phyloP scores from a whole-genome alignment of 2,329 filamentous ascomycete species.

The Alternaria ventricosa region DNA sequence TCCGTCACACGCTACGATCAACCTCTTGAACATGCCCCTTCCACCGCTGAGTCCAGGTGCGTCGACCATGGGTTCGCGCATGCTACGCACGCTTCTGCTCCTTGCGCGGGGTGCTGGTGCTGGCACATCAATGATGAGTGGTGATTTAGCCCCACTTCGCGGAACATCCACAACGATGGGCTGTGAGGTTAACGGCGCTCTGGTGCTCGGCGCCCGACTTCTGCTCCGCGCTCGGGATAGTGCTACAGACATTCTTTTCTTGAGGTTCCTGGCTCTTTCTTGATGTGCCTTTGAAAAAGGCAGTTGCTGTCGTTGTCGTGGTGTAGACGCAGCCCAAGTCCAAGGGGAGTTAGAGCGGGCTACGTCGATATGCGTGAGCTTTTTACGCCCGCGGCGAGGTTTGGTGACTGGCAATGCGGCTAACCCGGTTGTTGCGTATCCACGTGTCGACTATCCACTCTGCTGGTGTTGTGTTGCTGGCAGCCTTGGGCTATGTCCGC shows the following conservation, averaged over 20 bases:
- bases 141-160: conserved; percentile 33
- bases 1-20: conserved; percentile 51
- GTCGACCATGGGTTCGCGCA: conserved; percentile 28
- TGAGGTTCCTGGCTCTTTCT: conserved; percentile 18
- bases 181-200: conserved; percentile 23
- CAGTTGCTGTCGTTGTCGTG: conserved; percentile 24
- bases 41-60: conserved; percentile 45
- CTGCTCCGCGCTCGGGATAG: conserved; percentile 36
- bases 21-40: conserved; percentile 49
- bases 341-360: conserved; percentile 27
- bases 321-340: conserved; percentile 29
- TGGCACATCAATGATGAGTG: conserved; percentile 36
- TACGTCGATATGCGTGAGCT: conserved; percentile 28
- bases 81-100: conserved; percentile 35
- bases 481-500: conserved; percentile 5
- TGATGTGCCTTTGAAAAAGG: conserved; percentile 26
- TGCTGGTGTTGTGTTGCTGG: conserved; percentile 14
- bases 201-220: conserved; percentile 40
- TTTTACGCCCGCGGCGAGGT: conserved; percentile 18
- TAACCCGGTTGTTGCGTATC: conserved; percentile 6
- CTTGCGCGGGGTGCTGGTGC: conserved; percentile 30
- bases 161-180: conserved; percentile 35
- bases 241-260: conserved; percentile 35
- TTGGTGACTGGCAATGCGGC: conserved; percentile 15
- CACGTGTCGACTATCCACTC: conserved; percentile 9